Evolutionary conservation across 2,329 filamentous ascomycete species (phyloP).

Genomic region (Thielaviopsis ethacetica): DNA sequence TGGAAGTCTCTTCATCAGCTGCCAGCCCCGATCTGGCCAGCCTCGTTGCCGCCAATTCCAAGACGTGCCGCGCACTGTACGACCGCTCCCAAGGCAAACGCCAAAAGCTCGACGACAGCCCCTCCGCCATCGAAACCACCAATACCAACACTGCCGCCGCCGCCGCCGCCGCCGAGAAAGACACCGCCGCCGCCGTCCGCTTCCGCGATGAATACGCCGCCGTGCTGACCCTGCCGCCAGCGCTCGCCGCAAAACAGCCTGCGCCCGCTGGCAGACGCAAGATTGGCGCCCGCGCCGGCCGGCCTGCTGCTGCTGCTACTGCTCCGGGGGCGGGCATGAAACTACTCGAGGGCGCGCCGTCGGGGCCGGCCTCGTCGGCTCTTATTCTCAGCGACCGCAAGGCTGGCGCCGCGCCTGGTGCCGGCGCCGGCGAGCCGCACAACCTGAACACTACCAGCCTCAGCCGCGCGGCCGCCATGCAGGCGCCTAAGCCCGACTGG

Average conservation of each 20-base stretch:
- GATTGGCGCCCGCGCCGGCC: background rate
- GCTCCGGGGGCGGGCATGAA: slow-evolving; percentile 14
- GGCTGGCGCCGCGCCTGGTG: slow-evolving; percentile 10
- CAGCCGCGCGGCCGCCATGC: slow-evolving; percentile 17
- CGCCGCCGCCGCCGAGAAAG: slow-evolving; percentile 8
- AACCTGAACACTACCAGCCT: slow-evolving; percentile 13
- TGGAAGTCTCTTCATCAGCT: slow-evolving; percentile 6
- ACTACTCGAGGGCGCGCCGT: slow-evolving; percentile 26
- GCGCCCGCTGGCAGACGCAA: slow-evolving; percentile 15
- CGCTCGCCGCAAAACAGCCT: slow-evolving; percentile 65
- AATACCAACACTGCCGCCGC: background rate
- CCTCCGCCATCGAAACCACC: slow-evolving; percentile 15
- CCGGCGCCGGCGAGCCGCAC: slow-evolving; percentile 3
- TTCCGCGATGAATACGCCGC: slow-evolving; percentile 61
- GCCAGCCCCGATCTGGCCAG: slow-evolving; percentile 5
- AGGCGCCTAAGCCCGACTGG: slow-evolving; percentile 67
- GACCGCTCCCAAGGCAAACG: slow-evolving; percentile 20
- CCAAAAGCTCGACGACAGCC: slow-evolving; percentile 20
- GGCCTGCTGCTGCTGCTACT: slow-evolving; percentile 19
- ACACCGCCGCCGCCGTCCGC: slow-evolving; percentile 26
- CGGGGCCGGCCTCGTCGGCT: slow-evolving; percentile 20
- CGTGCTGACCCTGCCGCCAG: slow-evolving; percentile 60
- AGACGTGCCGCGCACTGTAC: slow-evolving; percentile 10
- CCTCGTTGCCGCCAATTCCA: slow-evolving; percentile 11
- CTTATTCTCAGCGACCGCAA: background rate